phyloP scores from a whole-genome alignment of 345 rosid species.

The Linum lewisii region DNA sequence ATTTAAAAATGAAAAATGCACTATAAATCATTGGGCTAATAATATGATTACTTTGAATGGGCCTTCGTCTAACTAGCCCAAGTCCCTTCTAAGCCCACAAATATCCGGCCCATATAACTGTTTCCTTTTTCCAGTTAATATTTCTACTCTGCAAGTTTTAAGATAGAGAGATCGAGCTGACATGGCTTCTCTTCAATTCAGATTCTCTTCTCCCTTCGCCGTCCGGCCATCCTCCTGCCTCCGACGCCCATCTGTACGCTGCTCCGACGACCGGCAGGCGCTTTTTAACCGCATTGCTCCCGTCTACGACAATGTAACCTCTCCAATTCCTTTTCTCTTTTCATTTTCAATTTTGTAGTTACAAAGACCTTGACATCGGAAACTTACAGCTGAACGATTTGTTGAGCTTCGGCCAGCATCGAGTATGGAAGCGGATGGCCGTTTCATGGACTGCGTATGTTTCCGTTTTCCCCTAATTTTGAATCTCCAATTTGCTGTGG shows the following conservation, averaged over 20 bases:
- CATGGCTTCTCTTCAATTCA: slow-evolving; percentile 27
- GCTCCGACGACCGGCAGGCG: slow-evolving; percentile 43
- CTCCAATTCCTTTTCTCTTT: not conserved
- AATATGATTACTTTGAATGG: too few relatives aligned
- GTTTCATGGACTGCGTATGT: slow-evolving; percentile 59
- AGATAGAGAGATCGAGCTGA: not conserved
- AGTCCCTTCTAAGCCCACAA: too few relatives aligned
- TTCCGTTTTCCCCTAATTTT: not conserved
- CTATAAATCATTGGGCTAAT: too few relatives aligned
- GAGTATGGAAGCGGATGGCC: slow-evolving; percentile 83
- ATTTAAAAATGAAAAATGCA: too few relatives aligned
- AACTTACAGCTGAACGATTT: slow-evolving; percentile 59
- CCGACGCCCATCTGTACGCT: slow-evolving; percentile 17
- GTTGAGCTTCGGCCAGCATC: slow-evolving; percentile 77
- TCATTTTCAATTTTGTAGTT: not conserved
- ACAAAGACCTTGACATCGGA: not conserved
- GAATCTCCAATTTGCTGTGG: not conserved
- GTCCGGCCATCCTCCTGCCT: slow-evolving; percentile 3
- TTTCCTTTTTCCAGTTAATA: too few relatives aligned
- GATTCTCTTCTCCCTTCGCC: slow-evolving; percentile 7
- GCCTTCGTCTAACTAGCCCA: too few relatives aligned
- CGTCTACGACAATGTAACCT: slow-evolving; percentile 56
- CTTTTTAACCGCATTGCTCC: slow-evolving; percentile 79
- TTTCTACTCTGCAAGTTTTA: too few relatives aligned
- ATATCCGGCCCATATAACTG: too few relatives aligned